Conservation (phyloP, 2,329 filamentous ascomycete species). For the Hymenoscyphus occultus region DNA sequence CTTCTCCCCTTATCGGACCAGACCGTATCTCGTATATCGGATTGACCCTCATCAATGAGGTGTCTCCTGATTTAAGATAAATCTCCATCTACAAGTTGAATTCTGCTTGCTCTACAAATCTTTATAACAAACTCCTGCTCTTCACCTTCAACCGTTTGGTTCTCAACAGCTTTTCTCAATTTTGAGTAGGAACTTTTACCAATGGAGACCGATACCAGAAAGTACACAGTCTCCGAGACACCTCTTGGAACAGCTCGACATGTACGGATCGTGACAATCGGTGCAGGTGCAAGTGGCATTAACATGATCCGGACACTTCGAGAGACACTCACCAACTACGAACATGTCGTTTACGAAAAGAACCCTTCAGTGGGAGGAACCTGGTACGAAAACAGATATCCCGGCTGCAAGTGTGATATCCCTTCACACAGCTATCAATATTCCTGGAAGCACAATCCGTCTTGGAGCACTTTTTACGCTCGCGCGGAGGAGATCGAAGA, state of each 20-base stretch:
- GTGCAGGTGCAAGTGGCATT: conserved; percentile 47
- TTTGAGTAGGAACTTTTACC: no score
- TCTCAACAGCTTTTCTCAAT: neutral
- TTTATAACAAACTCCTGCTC: neutral
- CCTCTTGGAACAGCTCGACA: conserved; percentile 18
- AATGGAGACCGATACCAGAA: conserved; percentile 2
- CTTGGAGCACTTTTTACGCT: conserved; percentile 58
- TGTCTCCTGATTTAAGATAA: neutral
- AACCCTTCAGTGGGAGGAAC: conserved; percentile 54
- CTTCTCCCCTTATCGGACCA: neutral
- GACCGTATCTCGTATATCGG: neutral
- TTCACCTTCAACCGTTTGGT: neutral
- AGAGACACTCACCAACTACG: conserved; percentile 42
- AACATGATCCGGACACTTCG: conserved; percentile 47
- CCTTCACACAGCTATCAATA: conserved; percentile 60
- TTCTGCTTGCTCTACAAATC: neutral
- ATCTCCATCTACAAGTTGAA: neutral
- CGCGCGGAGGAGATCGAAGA: conserved; percentile 52
- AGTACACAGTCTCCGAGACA: conserved; percentile 14
- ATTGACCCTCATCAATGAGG: neutral
- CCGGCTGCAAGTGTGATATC: conserved; percentile 55
- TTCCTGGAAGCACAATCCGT: conserved; percentile 56
- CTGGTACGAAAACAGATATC: conserved; percentile 59
- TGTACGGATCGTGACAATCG: conserved; percentile 41
- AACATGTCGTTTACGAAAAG: conserved; percentile 54